Evolutionary conservation across 2,329 filamentous ascomycete species (phyloP).

Genomic region (Talaromyces rugulosus): DNA sequence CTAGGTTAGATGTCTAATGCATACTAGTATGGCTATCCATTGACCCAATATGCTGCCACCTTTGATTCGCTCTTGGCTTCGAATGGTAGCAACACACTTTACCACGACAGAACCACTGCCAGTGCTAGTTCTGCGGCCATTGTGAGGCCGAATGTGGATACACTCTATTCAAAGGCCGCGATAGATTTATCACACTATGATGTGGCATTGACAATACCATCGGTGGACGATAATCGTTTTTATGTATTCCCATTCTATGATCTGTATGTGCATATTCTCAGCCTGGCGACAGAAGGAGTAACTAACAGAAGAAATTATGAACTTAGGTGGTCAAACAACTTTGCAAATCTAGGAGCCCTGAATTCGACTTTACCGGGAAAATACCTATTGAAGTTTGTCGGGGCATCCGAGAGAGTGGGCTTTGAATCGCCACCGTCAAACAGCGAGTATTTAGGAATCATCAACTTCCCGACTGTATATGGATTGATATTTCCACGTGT

Average conservation of each 20-base stretch:
- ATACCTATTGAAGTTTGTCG: slow-evolving; percentile 17
- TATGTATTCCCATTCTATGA: slow-evolving; percentile 26
- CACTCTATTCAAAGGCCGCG: slow-evolving; percentile 21
- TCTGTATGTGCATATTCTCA: slow-evolving; percentile 17
- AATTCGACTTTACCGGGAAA: slow-evolving; percentile 20
- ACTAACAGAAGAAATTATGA: background rate
- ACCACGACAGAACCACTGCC: background rate
- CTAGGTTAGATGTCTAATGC: background rate
- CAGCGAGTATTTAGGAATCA: slow-evolving; percentile 13
- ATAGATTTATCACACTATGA: slow-evolving; percentile 24
- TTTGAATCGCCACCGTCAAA: background rate
- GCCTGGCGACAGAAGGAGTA: background rate
- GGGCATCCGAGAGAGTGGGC: slow-evolving; percentile 6
- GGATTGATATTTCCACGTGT: slow-evolving; percentile 16
- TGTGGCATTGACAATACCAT: slow-evolving; percentile 19
- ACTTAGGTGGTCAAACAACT: background rate
- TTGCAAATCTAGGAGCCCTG: slow-evolving; percentile 18
- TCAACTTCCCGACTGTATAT: slow-evolving; percentile 20
- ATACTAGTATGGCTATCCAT: background rate
- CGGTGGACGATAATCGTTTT: slow-evolving; percentile 21
- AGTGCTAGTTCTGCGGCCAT: background rate
- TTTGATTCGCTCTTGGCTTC: background rate
- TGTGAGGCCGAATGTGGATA: slow-evolving; percentile 24
- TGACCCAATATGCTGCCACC: background rate
- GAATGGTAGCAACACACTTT: background rate